Percentiles rank a stretch among this genome's conserved stretches.
phyloP scores from a whole-genome alignment of 805 yeast species.

The Saccharomycopsis fodiens region DNA sequence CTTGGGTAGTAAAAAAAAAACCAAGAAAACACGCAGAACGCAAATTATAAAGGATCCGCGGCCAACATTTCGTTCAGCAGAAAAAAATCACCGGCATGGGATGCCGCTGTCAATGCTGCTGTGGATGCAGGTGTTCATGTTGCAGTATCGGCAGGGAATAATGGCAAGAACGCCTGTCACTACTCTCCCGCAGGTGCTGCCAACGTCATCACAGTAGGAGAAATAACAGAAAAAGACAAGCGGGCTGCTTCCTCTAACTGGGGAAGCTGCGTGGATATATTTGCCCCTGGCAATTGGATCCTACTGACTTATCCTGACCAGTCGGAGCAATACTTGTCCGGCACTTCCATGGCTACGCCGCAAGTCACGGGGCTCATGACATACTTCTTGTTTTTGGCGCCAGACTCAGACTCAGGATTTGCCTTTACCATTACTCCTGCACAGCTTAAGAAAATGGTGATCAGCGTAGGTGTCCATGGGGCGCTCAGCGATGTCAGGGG shows the following conservation, averaged over 20 bases:
- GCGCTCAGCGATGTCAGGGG: constrained; percentile 55
- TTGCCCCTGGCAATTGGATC: constrained; percentile 50
- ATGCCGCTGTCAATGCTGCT: constrained; percentile 53
- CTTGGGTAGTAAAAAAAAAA: constrained; percentile 48
- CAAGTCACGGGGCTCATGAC: constrained; percentile 50
- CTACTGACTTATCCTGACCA: constrained; percentile 45
- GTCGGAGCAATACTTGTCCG: constrained; percentile 46
- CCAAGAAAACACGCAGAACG: constrained; percentile 34
- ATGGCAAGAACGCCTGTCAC: constrained; percentile 51
- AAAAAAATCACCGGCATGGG: constrained; percentile 47
- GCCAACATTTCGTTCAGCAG: constrained; percentile 61
- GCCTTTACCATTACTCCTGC: constrained; percentile 51
- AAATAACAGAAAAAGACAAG: constrained; percentile 36
- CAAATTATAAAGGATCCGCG: constrained; percentile 61
- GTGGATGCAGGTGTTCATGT: constrained; percentile 48
- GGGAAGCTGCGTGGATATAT: constrained; percentile 46
- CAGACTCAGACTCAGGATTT: constrained; percentile 49
- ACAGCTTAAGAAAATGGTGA: constrained; percentile 67
- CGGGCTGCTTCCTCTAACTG: constrained; percentile 47
- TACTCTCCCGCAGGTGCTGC: constrained; percentile 56
- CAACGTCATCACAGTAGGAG: constrained; percentile 47
- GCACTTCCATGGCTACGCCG: constrained; percentile 61
- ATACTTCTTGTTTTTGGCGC: constrained; percentile 65
- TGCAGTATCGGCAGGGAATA: constrained; percentile 61
- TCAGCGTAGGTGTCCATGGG: constrained; percentile 58